Conservation (phyloP, 2,329 filamentous ascomycete genomes). For the Fusarium torulosum region DNA sequence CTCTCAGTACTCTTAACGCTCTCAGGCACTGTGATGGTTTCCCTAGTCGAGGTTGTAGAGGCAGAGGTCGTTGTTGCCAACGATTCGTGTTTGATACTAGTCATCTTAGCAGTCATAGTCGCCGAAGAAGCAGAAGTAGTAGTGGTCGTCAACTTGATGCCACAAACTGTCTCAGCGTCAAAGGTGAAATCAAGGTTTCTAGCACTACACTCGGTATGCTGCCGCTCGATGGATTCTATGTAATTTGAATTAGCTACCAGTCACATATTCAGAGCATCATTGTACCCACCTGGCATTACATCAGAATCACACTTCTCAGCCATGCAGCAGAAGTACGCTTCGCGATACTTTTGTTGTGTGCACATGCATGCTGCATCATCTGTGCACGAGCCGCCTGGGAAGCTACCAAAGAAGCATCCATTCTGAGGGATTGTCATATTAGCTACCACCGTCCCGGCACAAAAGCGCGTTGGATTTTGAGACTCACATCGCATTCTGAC, state of each 20-base stretch:
- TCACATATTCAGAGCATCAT: accelerated
- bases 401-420: slow-evolving; percentile 7
- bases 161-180: neutral
- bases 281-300: neutral
- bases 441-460: accelerated
- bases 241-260: accelerated
- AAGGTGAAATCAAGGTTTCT: slow-evolving; percentile 15
- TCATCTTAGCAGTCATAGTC: neutral
- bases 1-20: neutral
- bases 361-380: slow-evolving; percentile 10
- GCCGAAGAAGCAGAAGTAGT: neutral
- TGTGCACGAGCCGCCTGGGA: slow-evolving; percentile 11
- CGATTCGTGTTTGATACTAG: neutral
- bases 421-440: neutral
- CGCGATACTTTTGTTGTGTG: slow-evolving; percentile 1
- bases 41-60: neutral
- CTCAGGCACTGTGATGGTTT: neutral
- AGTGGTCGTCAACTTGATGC: neutral
- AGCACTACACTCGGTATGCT: slow-evolving; percentile 7
- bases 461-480: accelerated
- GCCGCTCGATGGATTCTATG: neutral
- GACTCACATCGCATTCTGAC: slow-evolving; percentile 9
- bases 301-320: neutral
- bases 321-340: slow-evolving; percentile 20
- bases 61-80: neutral